Evolutionary conservation across 352 stramenopile species (phyloP).

Genomic region (Phytophthora pluvialis): DNA sequence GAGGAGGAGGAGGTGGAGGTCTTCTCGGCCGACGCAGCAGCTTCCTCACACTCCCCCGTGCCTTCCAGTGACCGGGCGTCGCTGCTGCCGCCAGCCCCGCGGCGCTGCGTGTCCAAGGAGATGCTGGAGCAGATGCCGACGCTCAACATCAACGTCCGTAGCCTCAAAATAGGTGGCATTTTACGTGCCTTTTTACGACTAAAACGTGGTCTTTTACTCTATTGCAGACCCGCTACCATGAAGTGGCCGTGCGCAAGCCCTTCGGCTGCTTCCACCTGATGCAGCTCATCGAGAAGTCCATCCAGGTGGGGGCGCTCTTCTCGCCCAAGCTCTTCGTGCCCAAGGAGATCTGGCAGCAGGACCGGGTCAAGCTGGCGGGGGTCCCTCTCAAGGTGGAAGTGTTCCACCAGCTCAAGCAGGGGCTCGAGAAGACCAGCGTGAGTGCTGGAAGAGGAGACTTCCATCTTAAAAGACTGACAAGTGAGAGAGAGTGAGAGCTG

Average conservation of each 20-base stretch:
- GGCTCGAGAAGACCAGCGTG: constrained; percentile 73
- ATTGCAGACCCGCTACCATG: constrained; percentile 60
- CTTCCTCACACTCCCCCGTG: background rate
- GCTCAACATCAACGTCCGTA: constrained; percentile 62
- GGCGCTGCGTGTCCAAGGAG: constrained; percentile 69
- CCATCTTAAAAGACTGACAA: background rate
- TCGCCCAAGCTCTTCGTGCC: constrained; percentile 76
- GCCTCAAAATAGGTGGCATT: background rate
- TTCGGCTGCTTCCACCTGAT: constrained; percentile 84
- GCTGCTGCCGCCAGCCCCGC: constrained; percentile 34
- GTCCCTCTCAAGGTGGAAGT: constrained; percentile 67
- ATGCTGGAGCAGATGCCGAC: constrained; percentile 75
- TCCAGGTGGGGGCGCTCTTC: constrained; percentile 76
- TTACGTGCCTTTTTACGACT: constrained; percentile 3
- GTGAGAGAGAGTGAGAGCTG: background rate
- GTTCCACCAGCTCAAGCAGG: constrained; percentile 74
- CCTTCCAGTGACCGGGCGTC: constrained; percentile 39
- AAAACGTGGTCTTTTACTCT: background rate
- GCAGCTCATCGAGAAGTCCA: constrained; percentile 82
- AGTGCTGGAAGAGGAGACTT: constrained; percentile 3
- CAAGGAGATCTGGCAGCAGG: constrained; percentile 85
- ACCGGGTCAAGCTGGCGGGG: constrained; percentile 66
- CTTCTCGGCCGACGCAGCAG: constrained; percentile 13
- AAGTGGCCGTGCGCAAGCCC: constrained; percentile 55
- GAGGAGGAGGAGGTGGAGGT: constrained; percentile 37